phyloP scores from a whole-genome alignment of 768 basidiomycete genomes.

The Tricholoma flavovirens region DNA sequence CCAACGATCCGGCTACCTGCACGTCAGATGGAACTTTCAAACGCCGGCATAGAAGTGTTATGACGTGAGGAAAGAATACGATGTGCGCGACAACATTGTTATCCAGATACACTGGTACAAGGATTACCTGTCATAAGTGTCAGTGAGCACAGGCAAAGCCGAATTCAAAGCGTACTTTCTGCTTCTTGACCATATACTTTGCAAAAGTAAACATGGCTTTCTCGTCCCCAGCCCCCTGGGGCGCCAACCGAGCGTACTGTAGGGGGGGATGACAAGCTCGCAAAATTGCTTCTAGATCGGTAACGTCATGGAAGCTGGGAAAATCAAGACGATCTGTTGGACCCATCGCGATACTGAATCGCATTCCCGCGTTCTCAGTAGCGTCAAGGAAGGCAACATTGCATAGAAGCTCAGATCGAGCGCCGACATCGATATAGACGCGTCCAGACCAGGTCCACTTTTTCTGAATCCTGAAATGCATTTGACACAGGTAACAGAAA shows the following conservation, averaged over 20 bases:
- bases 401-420: conserved; percentile 41
- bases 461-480: conserved; percentile 41
- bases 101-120: conserved; percentile 44
- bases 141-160: conserved; percentile 4
- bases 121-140: conserved; percentile 35
- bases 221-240: conserved; percentile 34
- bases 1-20: conserved; percentile 23
- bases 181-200: conserved; percentile 39
- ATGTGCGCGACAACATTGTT: conserved; percentile 44
- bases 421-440: conserved; percentile 36
- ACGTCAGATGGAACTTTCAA: conserved; percentile 39
- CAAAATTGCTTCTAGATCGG: conserved; percentile 42
- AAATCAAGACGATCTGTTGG: conserved; percentile 37
- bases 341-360: conserved; percentile 44
- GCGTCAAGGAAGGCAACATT: conserved; percentile 42
- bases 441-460: conserved; percentile 65
- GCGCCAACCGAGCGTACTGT: conserved; percentile 48
- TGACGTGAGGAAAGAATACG: conserved; percentile 45
- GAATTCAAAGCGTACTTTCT: conserved; percentile 34
- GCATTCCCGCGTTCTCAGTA: conserved; percentile 34
- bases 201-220: conserved; percentile 35
- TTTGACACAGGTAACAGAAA: conserved; percentile 3
- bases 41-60: conserved; percentile 26
- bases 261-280: conserved; percentile 42
- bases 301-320: conserved; percentile 40